Base-by-base conservation (phyloP, 805 yeast genomes). In the Cyberlindnera petersonii region DNA sequence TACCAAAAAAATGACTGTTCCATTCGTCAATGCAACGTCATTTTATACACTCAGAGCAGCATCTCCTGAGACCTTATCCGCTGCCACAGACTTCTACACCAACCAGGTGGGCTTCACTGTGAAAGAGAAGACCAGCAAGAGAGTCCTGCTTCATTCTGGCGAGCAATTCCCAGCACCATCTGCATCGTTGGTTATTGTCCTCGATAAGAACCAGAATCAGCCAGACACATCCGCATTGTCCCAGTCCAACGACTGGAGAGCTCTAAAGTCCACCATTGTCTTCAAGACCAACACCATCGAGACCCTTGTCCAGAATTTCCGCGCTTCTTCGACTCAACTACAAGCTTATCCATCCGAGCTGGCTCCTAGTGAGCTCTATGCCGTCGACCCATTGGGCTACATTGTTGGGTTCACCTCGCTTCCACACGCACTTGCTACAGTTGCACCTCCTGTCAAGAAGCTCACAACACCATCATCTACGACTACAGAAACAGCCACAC, bases 311-410 rank as follows among this genome's bases (percentile, higher is more conserved):
- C 56, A 55, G 35, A 54, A 53, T 22, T 49, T 62, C 38, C 55
- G 58, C 29, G 48, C 47, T n/a, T 47, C 45, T 33, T 47, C 29
- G 7, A 9, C 62, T 1, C 64, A 70, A 11, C 66, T 64, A 39
- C 89, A 82, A 59, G 68, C 75, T 18, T 68, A 72, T 50, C 96
- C 98, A 5, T 78, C 80, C 41, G 84, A 77, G 33, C 64, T 82
- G 40, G 75, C 74, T 40, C 95, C 96, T 5, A 71, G 74, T 49
- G 95, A 86, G 60, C 66, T 84, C 6, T 86, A 82, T 60, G 73
- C 79, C 7, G 57, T 83, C 19, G 97, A 91, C 59, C 97, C 98
- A 8, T 65, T 88, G 47, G 96, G 96, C 15, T 75, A 77, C 50
- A 60, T 88, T 21, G 59, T 89, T 33, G 97, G 96, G 4, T 87